Evolutionary conservation across 2,329 filamentous ascomycete species (phyloP).

Genomic region (Xylaria sp.): DNA sequence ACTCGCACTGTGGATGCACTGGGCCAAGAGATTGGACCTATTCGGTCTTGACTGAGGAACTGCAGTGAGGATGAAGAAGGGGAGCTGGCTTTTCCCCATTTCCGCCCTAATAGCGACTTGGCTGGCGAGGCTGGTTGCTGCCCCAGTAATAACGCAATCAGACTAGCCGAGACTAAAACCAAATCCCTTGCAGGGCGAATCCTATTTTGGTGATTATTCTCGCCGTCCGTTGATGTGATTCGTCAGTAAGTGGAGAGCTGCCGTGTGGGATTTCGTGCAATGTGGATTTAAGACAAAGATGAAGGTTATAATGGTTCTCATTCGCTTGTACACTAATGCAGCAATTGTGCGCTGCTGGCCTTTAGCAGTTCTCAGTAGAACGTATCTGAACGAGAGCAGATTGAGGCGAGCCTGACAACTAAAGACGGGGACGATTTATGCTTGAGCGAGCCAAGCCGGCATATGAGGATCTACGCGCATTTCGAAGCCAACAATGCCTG

Average conservation of each 20-base stretch:
- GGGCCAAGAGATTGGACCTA: slow-evolving; percentile 19
- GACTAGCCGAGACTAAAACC: slow-evolving; percentile 24
- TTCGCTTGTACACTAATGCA: slow-evolving; percentile 7
- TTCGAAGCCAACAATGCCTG: not conserved
- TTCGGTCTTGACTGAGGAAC: not conserved
- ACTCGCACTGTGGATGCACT: slow-evolving; percentile 13
- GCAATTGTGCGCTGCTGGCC: slow-evolving; percentile 7
- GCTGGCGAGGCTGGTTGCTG: slow-evolving; percentile 4
- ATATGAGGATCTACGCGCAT: slow-evolving; percentile 28
- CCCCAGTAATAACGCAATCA: slow-evolving; percentile 35
- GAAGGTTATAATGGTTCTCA: not conserved
- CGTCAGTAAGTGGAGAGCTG: slow-evolving; percentile 18
- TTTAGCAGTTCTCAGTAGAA: not conserved
- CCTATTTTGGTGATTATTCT: slow-evolving; percentile 34
- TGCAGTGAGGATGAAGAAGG: not conserved
- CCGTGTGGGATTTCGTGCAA: slow-evolving; percentile 16
- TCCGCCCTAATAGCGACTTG: slow-evolving; percentile 11
- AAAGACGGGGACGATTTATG: not conserved
- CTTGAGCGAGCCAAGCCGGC: slow-evolving; percentile 25
- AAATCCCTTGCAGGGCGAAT: slow-evolving; percentile 34
- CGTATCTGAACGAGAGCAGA: not conserved
- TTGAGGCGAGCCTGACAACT: slow-evolving; percentile 8
- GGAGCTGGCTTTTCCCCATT: not conserved
- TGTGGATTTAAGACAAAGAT: slow-evolving; percentile 21
- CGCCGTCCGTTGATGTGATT: slow-evolving; percentile 33